Percentiles rank a stretch among this genome's conserved stretches.
phyloP scores from a whole-genome alignment of 768 basidiomycete genomes.

The Asterophora lycoperdoides region DNA sequence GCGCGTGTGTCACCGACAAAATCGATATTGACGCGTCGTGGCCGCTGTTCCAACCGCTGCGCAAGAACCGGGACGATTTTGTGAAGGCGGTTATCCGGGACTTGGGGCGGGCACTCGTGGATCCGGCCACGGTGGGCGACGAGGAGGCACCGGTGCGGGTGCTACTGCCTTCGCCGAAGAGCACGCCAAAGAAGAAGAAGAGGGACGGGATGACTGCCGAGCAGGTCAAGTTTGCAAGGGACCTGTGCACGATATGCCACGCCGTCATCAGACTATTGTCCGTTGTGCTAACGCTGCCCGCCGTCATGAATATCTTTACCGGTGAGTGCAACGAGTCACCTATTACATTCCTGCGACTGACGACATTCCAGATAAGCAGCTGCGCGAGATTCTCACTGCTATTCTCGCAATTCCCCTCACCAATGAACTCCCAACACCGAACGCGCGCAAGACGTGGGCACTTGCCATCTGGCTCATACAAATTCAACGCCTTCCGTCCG shows the following conservation, averaged over 20 bases:
- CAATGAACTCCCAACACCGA: conserved; percentile 67
- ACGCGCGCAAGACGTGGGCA: conserved; percentile 82
- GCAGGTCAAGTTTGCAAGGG: conserved; percentile 75
- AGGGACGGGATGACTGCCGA: conserved; percentile 71
- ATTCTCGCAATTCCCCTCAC: conserved; percentile 72
- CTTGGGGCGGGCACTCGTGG: conserved; percentile 56
- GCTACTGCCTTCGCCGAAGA: conserved; percentile 62
- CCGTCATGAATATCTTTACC: conserved; percentile 55
- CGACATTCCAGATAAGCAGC: conserved; percentile 46
- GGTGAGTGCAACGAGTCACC: conserved; percentile 34
- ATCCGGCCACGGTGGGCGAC: conserved; percentile 40
- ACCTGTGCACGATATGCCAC: conserved; percentile 71
- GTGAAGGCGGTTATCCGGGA: conserved; percentile 64
- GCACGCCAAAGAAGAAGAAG: conserved; percentile 58
- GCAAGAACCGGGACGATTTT: conserved; percentile 48
- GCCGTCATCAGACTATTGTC: conserved; percentile 64
- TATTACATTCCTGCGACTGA: conserved; percentile 11
- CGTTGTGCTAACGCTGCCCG: conserved; percentile 55
- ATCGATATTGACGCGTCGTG: conserved; percentile 59
- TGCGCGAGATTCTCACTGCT: conserved; percentile 54
- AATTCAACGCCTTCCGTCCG: conserved; percentile 59
- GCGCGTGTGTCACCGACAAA: conserved; percentile 38
- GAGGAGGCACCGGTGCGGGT: conserved; percentile 25
- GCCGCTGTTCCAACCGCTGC: conserved; percentile 70
- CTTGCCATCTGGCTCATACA: conserved; percentile 74